phyloP scores from a whole-genome alignment of 2,329 filamentous ascomycete genomes.

The Fusarium humuli region DNA sequence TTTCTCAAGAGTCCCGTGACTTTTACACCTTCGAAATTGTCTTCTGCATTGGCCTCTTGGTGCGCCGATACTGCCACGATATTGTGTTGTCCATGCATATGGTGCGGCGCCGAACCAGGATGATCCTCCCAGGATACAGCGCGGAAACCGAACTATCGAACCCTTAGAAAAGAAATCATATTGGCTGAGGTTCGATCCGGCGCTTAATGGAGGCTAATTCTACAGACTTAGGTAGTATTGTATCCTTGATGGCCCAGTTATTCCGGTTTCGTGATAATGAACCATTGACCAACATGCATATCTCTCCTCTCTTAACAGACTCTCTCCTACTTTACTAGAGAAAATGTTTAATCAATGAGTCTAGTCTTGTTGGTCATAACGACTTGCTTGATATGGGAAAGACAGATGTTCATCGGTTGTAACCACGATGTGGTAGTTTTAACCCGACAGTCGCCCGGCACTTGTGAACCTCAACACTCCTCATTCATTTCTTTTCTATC shows the following conservation, averaged over 20 bases:
- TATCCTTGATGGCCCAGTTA: constrained; percentile 24
- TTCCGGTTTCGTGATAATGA: constrained; percentile 38
- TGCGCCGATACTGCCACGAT: background rate
- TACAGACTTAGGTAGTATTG: constrained; percentile 10
- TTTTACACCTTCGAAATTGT: background rate
- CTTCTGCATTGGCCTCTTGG: background rate
- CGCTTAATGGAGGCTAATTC: constrained; percentile 27
- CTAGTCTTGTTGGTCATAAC: constrained; percentile 22
- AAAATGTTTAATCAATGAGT: constrained; percentile 6
- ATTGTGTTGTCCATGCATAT: constrained; percentile 16
- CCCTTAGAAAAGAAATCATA: background rate
- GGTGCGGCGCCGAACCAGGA: constrained; percentile 17
- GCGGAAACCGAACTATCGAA: background rate
- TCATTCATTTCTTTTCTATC: background rate
- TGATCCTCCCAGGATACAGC: constrained; percentile 4
- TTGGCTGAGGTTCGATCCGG: constrained; percentile 5
- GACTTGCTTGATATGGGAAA: constrained; percentile 6
- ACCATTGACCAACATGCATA: constrained; percentile 36
- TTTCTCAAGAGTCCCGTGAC: background rate
- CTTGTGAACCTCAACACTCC: background rate
- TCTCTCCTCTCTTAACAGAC: constrained; percentile 28
- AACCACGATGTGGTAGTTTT: constrained; percentile 1
- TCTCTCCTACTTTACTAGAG: constrained; percentile 9
- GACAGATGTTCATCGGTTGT: background rate
- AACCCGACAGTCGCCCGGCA: background rate